Percentiles rank a stretch among this genome's conserved stretches.
These are phyloP conservation scores for Kregervanrija pseudodelftensis DNA, from an alignment of 805 yeast species.

Conservation along the genomic window DNA sequence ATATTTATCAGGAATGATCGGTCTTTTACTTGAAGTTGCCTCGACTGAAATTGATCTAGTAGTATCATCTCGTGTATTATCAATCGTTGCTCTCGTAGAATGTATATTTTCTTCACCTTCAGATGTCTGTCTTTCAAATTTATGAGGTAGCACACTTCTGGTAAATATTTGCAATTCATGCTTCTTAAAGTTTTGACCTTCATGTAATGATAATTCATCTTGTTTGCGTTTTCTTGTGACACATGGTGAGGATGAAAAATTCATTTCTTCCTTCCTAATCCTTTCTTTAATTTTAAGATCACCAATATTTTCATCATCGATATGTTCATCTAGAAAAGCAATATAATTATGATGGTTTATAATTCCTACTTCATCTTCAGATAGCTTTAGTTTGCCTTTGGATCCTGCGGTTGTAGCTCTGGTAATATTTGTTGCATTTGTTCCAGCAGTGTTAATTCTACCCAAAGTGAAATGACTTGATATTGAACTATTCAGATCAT, in stretches of 20 bases:
- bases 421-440: conserved; percentile 6
- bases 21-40: background rate
- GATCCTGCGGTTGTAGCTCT: background rate
- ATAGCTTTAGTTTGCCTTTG: background rate
- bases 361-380: background rate
- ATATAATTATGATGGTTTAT: background rate
- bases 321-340: background rate
- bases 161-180: background rate
- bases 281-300: background rate
- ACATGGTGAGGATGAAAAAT: conserved; percentile 9
- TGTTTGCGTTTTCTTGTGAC: conserved; percentile 3
- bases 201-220: background rate
- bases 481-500: conserved; percentile 3
- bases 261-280: background rate
- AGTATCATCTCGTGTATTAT: too few relatives aligned
- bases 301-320: background rate
- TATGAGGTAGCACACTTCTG: too few relatives aligned
- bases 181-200: background rate
- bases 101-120: too few relatives aligned
- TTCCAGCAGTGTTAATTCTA: conserved; percentile 6
- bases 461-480: conserved; percentile 7
- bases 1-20: conserved; percentile 10
- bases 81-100: too few relatives aligned
- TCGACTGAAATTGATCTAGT: background rate
- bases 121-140: too few relatives aligned